phyloP scores from a whole-genome alignment of 129 eudicot genomes.

The Smallanthus sonchifolius region DNA sequence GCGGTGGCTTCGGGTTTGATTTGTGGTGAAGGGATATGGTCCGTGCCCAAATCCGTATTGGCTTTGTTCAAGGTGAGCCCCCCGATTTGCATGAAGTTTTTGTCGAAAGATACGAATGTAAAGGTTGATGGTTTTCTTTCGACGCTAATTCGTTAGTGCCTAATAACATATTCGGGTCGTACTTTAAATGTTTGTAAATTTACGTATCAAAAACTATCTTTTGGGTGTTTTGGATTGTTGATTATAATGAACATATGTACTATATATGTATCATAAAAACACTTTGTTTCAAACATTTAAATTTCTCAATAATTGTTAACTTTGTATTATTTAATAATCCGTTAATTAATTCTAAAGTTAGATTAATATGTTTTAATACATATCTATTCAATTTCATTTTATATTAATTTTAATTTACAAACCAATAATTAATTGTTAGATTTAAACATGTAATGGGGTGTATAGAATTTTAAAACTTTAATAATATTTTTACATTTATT shows the following conservation, averaged over 20 bases:
- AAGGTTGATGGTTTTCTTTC: slow-evolving; percentile 24
- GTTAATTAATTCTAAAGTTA: too few relatives aligned
- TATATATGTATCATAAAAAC: neutral
- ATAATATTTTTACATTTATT: too few relatives aligned
- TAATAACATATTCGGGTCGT: neutral
- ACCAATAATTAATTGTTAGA: too few relatives aligned
- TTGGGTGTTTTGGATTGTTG: neutral
- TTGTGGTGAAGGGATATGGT: slow-evolving; percentile 70
- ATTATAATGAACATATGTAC: neutral
- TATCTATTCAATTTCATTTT: too few relatives aligned
- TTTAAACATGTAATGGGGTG: too few relatives aligned
- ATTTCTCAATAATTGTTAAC: too few relatives aligned
- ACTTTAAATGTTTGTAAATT: neutral
- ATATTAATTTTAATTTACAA: too few relatives aligned
- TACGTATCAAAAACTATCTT: neutral
- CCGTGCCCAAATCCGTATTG: slow-evolving; percentile 55
- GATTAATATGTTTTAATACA: too few relatives aligned
- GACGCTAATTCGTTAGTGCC: slow-evolving; percentile 23
- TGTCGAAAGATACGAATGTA: slow-evolving; percentile 4
- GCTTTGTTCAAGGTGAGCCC: slow-evolving; percentile 47
- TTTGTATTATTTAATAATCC: too few relatives aligned
- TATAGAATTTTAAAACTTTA: too few relatives aligned
- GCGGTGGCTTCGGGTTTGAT: slow-evolving; percentile 77
- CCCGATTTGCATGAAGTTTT: slow-evolving; percentile 74
- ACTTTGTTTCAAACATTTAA: too few relatives aligned